Percentiles rank a stretch among this genome's conserved stretches.
These are phyloP conservation scores for Drechslerella dactyloides DNA, from an alignment of 2,329 filamentous ascomycete genomes.

Conservation along the genomic window DNA sequence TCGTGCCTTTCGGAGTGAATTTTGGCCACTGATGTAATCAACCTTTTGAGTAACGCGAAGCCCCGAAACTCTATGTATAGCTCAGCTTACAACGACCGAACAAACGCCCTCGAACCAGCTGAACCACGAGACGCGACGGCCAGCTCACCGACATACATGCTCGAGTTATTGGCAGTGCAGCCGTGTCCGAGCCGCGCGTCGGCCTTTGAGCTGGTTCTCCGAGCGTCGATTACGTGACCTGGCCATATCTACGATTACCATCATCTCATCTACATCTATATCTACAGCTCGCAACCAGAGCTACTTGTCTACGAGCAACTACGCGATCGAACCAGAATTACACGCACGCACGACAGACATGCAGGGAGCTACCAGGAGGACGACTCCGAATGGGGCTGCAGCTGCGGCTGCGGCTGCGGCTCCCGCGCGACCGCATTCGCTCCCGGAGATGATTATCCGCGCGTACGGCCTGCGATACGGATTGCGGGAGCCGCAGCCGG, in stretches of 20 bases:
- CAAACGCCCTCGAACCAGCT: background rate
- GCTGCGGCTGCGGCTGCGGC: background rate
- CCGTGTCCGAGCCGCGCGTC: background rate
- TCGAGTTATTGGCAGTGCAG: background rate
- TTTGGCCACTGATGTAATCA: too few species aligned
- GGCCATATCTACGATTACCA: too few species aligned
- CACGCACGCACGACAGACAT: too few species aligned
- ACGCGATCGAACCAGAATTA: too few species aligned
- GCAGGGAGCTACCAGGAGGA: background rate
- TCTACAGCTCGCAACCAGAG: too few species aligned
- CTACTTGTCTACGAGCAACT: too few species aligned
- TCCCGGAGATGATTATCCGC: constrained; percentile 20
- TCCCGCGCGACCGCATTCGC: constrained; percentile 1
- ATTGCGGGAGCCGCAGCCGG: constrained; percentile 6
- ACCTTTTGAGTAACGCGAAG: too few species aligned
- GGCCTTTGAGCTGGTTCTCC: background rate
- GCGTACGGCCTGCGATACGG: constrained; percentile 33
- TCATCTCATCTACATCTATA: too few species aligned
- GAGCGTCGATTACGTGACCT: background rate
- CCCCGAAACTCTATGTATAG: too few species aligned
- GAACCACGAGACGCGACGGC: background rate
- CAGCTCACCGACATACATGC: background rate
- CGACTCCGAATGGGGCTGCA: background rate
- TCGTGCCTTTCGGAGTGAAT: too few species aligned
- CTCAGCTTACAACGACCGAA: background rate